Evolutionary conservation across 345 rosid species (phyloP).

Genomic region (Salix caprea): DNA sequence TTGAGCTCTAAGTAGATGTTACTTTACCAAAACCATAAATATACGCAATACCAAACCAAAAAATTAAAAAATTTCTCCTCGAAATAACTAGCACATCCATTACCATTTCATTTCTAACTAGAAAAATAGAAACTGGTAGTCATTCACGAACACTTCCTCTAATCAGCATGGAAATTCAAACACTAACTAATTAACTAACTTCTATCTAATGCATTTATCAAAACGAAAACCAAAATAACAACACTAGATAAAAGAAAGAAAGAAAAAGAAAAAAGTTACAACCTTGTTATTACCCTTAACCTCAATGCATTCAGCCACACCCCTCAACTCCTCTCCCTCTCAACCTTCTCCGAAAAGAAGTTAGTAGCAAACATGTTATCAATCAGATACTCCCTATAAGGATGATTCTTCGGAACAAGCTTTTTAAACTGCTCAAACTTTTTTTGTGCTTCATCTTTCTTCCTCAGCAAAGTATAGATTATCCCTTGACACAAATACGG

Average conservation of each 20-base stretch:
- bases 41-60: not conserved
- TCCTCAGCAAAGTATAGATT: constrained; percentile 65
- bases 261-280: not conserved
- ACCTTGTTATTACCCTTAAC: not conserved
- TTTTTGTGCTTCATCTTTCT: constrained; percentile 78
- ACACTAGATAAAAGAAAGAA: not conserved
- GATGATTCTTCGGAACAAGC: constrained; percentile 84
- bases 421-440: constrained; percentile 70
- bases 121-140: not conserved
- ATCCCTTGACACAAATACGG: constrained; percentile 90
- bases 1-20: not conserved
- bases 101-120: not conserved
- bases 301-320: not conserved
- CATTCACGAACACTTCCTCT: not conserved
- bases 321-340: constrained; percentile 12
- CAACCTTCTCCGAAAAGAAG: constrained; percentile 54
- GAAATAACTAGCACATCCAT: not conserved
- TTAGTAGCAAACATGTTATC: constrained; percentile 70
- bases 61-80: not conserved
- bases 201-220: not conserved
- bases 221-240: not conserved
- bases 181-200: not conserved
- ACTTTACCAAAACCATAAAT: not conserved
- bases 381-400: constrained; percentile 68
- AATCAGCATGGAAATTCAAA: not conserved